Percentiles rank a stretch among this genome's conserved stretches.
phyloP scores from a whole-genome alignment of 257 asterid species.

The Handroanthus guayacan region DNA sequence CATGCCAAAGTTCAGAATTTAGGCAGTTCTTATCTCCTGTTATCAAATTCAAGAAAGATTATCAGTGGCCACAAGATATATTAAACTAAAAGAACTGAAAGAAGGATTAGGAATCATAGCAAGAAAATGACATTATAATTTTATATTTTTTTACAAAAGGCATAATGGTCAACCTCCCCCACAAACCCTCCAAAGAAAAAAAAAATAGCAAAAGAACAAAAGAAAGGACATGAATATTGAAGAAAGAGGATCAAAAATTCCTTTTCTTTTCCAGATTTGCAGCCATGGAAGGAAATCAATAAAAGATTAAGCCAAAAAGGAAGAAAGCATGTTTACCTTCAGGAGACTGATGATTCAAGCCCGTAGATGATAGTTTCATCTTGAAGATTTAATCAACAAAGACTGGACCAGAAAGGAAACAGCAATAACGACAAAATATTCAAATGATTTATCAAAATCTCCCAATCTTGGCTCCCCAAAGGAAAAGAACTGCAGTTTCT shows the following conservation, averaged over 20 bases:
- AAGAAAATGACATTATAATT: conserved; percentile 9
- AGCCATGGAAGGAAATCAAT: conserved; percentile 10
- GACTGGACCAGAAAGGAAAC: conserved; percentile 34
- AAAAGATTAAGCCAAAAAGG: not conserved
- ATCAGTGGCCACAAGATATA: conserved; percentile 15
- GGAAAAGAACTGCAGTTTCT: conserved; percentile 29
- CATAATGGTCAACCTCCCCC: conserved; percentile 13
- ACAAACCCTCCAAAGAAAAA: conserved; percentile 13
- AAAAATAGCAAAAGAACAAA: no score
- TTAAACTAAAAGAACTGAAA: not conserved
- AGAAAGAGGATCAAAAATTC: conserved; percentile 26
- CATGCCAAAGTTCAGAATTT: conserved; percentile 92
- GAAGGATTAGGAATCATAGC: conserved; percentile 19
- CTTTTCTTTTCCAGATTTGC: conserved; percentile 26
- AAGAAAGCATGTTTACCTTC: conserved; percentile 54
- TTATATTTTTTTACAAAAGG: not conserved
- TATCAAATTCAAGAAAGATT: conserved; percentile 31
- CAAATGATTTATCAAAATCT: conserved; percentile 31
- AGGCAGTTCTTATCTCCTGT: conserved; percentile 65
- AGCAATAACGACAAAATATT: conserved; percentile 41
- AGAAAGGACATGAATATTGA: conserved; percentile 19
- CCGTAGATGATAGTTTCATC: conserved; percentile 66
- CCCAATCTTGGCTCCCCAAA: conserved; percentile 21
- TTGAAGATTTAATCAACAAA: conserved; percentile 44
- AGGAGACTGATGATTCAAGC: conserved; percentile 62